These are phyloP conservation scores for Chenopodium formosanum DNA, from an alignment of 148 eudicot species.

Conservation along the genomic window DNA sequence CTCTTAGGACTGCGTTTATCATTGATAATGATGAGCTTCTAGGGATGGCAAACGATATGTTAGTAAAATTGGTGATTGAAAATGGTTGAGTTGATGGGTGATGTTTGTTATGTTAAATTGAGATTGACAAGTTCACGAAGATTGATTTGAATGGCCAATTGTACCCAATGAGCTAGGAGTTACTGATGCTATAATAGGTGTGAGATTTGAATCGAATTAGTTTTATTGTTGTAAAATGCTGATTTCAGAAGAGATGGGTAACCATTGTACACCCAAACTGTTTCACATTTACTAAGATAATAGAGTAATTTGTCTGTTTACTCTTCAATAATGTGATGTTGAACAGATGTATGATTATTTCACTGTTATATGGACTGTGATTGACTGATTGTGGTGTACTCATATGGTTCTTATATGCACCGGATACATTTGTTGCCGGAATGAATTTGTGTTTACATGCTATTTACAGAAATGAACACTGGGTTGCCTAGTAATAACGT, in stretches of 20 bases:
- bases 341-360: neutral
- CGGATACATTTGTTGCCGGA: neutral
- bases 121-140: neutral
- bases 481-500: too few species aligned
- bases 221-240: neutral
- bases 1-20: too few species aligned
- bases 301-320: neutral
- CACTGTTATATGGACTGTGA: neutral
- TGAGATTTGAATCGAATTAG: neutral
- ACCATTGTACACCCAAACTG: neutral
- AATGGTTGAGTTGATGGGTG: neutral
- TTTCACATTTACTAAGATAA: neutral
- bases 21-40: too few species aligned
- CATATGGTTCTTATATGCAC: neutral
- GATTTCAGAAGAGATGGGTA: neutral
- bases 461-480: too few species aligned
- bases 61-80: neutral
- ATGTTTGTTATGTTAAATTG: neutral
- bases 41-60: too few species aligned
- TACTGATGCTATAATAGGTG: neutral
- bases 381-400: neutral
- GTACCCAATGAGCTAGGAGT: neutral
- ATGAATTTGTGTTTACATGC: too few species aligned
- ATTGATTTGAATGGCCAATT: neutral
- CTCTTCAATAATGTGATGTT: neutral